Percentiles rank a stretch among this genome's conserved stretches.
phyloP scores from a whole-genome alignment of 164 flowering plant genomes.

The Protea cynaroides region DNA sequence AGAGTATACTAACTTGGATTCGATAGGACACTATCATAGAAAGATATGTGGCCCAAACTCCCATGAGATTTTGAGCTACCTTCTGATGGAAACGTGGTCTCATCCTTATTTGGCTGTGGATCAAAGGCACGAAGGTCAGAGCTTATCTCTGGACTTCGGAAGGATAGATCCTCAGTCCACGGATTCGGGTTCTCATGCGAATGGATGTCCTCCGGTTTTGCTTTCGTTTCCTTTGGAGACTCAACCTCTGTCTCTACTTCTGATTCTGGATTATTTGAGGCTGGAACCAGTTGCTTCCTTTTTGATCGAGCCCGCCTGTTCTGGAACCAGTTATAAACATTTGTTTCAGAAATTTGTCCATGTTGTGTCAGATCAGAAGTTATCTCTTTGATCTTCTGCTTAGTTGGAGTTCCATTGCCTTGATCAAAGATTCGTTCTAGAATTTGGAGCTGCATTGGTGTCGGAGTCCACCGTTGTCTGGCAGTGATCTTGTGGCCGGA shows the following conservation, averaged over 20 bases:
- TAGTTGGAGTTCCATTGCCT: conserved; percentile 92
- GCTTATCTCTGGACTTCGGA: conserved; percentile 51
- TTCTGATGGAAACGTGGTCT: conserved; percentile 31
- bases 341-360: conserved; percentile 83
- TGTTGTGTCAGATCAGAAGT: conserved; percentile 70
- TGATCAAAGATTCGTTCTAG: conserved; percentile 85
- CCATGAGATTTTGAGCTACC: conserved; percentile 34
- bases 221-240: conserved; percentile 56
- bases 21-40: conserved; percentile 42
- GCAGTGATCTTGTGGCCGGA: conserved; percentile 76
- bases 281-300: conserved; percentile 44
- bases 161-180: conserved; percentile 50
- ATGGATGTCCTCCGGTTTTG: conserved; percentile 41
- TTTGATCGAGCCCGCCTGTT: conserved; percentile 90
- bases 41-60: conserved; percentile 35
- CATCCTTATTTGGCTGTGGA: conserved; percentile 29
- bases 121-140: conserved; percentile 47
- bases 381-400: conserved; percentile 73
- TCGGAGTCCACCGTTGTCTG: conserved; percentile 97
- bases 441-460: conserved; percentile 87
- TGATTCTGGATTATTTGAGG: conserved; percentile 35
- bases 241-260: conserved; percentile 77
- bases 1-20: conserved; percentile 31
- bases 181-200: conserved; percentile 27
- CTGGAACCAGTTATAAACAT: conserved; percentile 95